Evolutionary conservation across 1,284 basidiomycete genomes (phyloP).

Genomic region (Sanguinoderma infundibulare): DNA sequence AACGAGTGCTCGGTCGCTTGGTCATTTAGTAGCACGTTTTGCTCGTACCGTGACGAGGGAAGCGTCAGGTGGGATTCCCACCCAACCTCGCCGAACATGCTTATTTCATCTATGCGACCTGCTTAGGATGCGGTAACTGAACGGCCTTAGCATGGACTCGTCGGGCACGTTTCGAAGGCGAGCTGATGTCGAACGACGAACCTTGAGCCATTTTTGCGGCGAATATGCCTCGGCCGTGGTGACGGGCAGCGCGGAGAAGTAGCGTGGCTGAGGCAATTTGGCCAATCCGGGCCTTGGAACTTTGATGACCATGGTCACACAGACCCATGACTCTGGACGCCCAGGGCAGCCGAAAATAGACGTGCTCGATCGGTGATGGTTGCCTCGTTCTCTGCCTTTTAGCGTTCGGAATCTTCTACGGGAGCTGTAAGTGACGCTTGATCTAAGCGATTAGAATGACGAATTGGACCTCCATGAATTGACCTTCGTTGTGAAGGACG

Average conservation of each 20-base stretch:
- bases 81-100: too few species aligned
- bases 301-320: too few species aligned
- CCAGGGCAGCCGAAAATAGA: background rate
- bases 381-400: background rate
- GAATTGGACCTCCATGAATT: too few species aligned
- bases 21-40: background rate
- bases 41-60: too few species aligned
- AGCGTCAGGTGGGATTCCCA: too few species aligned
- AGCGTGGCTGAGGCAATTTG: background rate
- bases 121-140: too few species aligned
- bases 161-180: background rate
- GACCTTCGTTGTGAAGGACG: too few species aligned
- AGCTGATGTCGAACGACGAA: background rate
- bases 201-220: slow-evolving; percentile 5
- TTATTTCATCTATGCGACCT: too few species aligned
- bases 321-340: too few species aligned
- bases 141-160: background rate
- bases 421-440: too few species aligned
- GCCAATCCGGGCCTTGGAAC: background rate
- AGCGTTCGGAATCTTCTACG: background rate
- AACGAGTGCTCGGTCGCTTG: background rate
- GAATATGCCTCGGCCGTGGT: background rate
- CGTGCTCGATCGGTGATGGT: background rate
- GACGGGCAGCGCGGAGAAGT: background rate
- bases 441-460: too few species aligned